Percentiles rank a stretch among this genome's conserved stretches.
Conservation (phyloP, 257 asterid species). For the Solanum chilense region DNA sequence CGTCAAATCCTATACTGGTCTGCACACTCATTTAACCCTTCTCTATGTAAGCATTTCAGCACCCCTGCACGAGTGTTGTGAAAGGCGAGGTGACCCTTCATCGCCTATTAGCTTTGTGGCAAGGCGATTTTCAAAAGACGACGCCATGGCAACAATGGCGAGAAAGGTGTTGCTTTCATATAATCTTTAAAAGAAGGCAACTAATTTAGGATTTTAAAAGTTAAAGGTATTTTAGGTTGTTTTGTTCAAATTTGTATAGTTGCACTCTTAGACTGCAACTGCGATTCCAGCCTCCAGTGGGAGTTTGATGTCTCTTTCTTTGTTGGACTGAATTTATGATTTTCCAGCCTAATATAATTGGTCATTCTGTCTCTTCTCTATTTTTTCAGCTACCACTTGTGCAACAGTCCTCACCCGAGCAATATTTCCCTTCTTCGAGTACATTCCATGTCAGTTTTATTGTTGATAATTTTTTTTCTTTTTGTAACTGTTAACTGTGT, state of each 20-base stretch:
- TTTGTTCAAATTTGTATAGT: neutral
- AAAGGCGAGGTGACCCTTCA: neutral
- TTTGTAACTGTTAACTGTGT: neutral
- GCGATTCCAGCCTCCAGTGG: neutral
- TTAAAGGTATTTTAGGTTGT: neutral
- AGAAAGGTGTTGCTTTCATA: neutral
- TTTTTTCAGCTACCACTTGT: conserved; percentile 68
- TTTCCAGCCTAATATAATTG: neutral
- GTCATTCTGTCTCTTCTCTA: neutral
- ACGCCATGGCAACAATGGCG: neutral
- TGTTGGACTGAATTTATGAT: neutral
- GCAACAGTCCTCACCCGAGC: conserved; percentile 97
- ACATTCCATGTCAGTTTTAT: neutral
- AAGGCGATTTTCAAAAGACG: neutral
- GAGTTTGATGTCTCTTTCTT: neutral
- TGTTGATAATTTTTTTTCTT: neutral
- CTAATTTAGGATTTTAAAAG: neutral
- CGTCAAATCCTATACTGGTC: neutral
- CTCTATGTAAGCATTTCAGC: neutral
- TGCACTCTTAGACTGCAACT: neutral
- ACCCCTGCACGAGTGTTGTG: neutral
- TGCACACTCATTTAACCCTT: neutral
- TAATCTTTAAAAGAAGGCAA: neutral
- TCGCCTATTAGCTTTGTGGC: neutral
- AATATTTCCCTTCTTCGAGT: conserved; percentile 22